Evolutionary conservation across 495 filamentous ascomycete species (phyloP).

Genomic region (Lepraria neglecta): DNA sequence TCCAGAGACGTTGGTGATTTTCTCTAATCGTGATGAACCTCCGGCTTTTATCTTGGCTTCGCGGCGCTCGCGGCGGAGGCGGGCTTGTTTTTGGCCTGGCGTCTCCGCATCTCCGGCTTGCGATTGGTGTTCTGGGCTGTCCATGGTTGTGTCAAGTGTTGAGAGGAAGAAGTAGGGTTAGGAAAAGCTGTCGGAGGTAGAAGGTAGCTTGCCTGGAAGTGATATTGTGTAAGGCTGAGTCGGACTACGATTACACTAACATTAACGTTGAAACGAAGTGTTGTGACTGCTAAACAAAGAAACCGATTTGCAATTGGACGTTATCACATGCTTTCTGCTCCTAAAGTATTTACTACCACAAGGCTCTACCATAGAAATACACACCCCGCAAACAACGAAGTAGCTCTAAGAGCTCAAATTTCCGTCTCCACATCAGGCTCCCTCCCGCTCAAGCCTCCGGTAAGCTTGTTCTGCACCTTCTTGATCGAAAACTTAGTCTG

Average conservation of each 20-base stretch:
- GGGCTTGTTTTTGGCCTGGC: slow-evolving; percentile 61
- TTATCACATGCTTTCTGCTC: slow-evolving; percentile 10
- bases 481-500: slow-evolving; percentile 45
- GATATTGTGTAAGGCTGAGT: slow-evolving; percentile 2
- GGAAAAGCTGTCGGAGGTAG: not conserved
- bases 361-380: not conserved
- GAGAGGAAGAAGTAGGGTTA: not conserved
- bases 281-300: not conserved
- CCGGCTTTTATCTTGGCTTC: slow-evolving; percentile 85
- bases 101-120: slow-evolving; percentile 34
- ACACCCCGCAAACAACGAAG: slow-evolving; percentile 1
- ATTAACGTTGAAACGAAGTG: too few species aligned
- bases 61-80: slow-evolving; percentile 79
- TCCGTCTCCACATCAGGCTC: slow-evolving; percentile 52
- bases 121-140: slow-evolving; percentile 6
- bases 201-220: not conserved
- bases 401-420: slow-evolving; percentile 30
- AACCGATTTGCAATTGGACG: not conserved
- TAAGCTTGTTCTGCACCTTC: slow-evolving; percentile 44
- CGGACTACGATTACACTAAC: not conserved
- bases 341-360: not conserved
- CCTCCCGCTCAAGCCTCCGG: slow-evolving; percentile 41
- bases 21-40: slow-evolving; percentile 70
- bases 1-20: slow-evolving; percentile 74
- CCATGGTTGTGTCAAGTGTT: not conserved